Conservation (phyloP, 176 grass and related monocot species). For the Eleusine indica region DNA sequence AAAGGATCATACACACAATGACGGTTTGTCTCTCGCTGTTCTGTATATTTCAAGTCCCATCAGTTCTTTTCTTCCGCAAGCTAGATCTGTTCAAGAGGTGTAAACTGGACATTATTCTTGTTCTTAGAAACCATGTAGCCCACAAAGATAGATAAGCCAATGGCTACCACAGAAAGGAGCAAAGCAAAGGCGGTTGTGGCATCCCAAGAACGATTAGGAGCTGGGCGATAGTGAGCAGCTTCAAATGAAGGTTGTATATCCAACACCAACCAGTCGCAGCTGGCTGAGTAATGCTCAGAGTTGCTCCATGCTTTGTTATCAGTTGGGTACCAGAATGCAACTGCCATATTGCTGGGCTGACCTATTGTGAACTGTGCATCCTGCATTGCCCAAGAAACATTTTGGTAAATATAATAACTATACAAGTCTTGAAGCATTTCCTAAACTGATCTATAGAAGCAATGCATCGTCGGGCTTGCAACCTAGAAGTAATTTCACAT, state of each 20-base stretch:
- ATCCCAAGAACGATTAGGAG: conserved; percentile 79
- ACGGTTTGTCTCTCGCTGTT: not conserved
- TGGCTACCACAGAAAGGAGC: conserved; percentile 81
- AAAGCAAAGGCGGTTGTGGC: conserved; percentile 74
- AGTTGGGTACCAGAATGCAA: conserved; percentile 96
- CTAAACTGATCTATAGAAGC: not conserved
- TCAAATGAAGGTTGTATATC: conserved; percentile 66
- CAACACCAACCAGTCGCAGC: conserved; percentile 86
- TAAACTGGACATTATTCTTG: conserved; percentile 60
- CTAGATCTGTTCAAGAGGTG: conserved; percentile 62
- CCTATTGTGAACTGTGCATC: conserved; percentile 96
- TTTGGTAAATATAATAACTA: not conserved
- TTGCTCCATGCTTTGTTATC: conserved; percentile 70
- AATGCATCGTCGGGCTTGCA: not conserved
- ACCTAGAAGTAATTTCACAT: conserved; percentile 1
- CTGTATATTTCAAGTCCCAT: conserved; percentile 10
- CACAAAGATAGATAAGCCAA: conserved; percentile 73
- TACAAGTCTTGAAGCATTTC: conserved; percentile 12
- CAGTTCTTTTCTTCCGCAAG: conserved; percentile 17
- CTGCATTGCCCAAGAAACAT: conserved; percentile 53
- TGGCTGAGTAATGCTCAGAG: conserved; percentile 87
- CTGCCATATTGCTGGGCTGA: conserved; percentile 63
- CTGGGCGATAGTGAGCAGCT: conserved; percentile 42
- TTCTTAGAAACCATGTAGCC: conserved; percentile 83
- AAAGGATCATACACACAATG: conserved; percentile 12